Evolutionary conservation across 495 filamentous ascomycete genomes (phyloP), one percentile per base, ranked within the genome.

Genomic region (Saxophila tyrrhenica): DNA sequence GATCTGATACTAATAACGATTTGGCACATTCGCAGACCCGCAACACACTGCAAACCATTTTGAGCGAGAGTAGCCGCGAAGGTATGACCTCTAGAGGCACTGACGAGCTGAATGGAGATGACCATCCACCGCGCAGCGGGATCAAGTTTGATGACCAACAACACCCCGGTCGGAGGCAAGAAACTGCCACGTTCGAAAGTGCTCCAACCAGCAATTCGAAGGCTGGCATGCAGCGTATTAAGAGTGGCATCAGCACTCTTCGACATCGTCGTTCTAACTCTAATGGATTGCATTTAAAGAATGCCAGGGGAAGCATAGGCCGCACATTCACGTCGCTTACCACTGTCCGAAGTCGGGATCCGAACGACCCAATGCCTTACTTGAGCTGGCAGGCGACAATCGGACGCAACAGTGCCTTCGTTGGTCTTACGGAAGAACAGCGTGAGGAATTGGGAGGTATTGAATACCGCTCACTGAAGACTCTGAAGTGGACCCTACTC

Each of bases 391-490:
- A 89, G 65, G 87, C 92, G 3, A 98, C 92, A 0, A 73, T 95
- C 38, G 92, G 86, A 17, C 78, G 92, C 39, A 97, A 97, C 64
- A 95, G 90, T 24, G 82, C 84, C 17, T 98, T 98, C 58, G 75
- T 92, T 7, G 86, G 89, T 65, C 69, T 97, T 48, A 87, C 83
- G 0, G 86, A 94, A 65, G 87, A 87, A 54, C 90, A 97, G 68
- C 77, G 89, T 47, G 87, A 97, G 59, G 91, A 97, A 64, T 73
- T 97, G 13, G 90, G 90, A 2, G 90, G 90, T 13, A 95, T 96
- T 44, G 90, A 97, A 69, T 97, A 97, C 63, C 80, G 91, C 8
- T 84, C 89, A 0, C 69, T 96, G 42, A 95, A 95, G 67, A 87
- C 87, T 5, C 67, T 97, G 35, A 84, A 86, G 1, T 68, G 85